phyloP scores from a whole-genome alignment of 2,329 filamentous ascomycete genomes.

The Sporothrix luriei region DNA sequence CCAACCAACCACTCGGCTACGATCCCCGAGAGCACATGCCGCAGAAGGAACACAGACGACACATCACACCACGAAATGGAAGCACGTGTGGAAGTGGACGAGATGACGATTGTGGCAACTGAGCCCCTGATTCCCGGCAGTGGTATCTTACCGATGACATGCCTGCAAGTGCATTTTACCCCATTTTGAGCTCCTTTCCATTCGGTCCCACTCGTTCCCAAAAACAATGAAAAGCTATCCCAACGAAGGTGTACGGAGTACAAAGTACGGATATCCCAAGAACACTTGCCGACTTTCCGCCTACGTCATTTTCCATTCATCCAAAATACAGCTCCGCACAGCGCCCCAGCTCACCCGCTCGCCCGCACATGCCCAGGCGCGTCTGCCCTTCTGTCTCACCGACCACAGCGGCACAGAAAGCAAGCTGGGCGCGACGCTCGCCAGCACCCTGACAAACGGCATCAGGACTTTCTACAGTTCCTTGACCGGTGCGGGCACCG shows the following conservation, averaged over 20 bases:
- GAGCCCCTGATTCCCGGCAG: background rate
- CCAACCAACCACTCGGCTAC: background rate
- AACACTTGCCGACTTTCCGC: background rate
- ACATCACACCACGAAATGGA: background rate
- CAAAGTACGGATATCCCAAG: slow-evolving; percentile 1
- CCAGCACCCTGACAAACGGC: background rate
- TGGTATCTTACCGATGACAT: slow-evolving; percentile 7
- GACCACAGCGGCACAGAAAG: background rate
- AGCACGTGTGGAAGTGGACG: background rate
- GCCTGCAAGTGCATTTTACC: slow-evolving; percentile 11
- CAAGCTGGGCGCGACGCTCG: background rate
- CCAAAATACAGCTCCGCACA: background rate
- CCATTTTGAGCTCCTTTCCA: background rate
- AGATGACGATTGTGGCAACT: background rate
- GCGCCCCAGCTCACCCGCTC: slow-evolving; percentile 14
- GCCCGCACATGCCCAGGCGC: slow-evolving; percentile 12
- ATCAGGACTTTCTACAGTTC: slow-evolving; percentile 10
- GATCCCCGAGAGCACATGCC: slow-evolving; percentile 1
- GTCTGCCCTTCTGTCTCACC: slow-evolving; percentile 16
- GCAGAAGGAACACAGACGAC: too few species aligned
- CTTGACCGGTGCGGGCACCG: background rate
- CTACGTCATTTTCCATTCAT: slow-evolving; percentile 19
- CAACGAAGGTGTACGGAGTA: background rate
- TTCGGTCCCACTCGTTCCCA: background rate
- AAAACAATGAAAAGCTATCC: background rate